Evolutionary conservation across 2,329 filamentous ascomycete genomes (phyloP), one percentile per base, ranked within the genome.

Genomic region (Fonsecaea multimorphosa): DNA sequence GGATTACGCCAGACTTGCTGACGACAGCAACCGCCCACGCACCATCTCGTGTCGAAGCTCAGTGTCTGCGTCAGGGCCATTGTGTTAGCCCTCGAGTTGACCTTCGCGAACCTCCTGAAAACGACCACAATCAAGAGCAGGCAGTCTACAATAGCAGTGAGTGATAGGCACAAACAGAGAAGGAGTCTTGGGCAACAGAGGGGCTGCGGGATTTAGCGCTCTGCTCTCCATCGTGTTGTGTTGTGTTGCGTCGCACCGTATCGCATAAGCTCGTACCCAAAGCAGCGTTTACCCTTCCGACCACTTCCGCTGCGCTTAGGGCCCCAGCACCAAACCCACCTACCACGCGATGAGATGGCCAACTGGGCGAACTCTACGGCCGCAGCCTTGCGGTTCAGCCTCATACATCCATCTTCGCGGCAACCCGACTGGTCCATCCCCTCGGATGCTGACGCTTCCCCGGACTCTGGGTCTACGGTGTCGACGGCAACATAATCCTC

Each of bases 361-460:
- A 51, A 59, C 58, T 19, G 44, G 51, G 24, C 24, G n/a, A 2
- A 29, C 29, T 38, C 34, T 63, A 60, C 58, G 38, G 57, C 58
- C 53, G 38, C 60, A 59, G 61, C 67, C 67, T 68, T 64, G 58
- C 60, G 9, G 6, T 7, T 53, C 56, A 61, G 65, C 53, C 61
- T 29, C 14, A 38, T 52, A 22, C 34, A 14, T 29, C 4, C 54
- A 54, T 27, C 3, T 51, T 44, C 36, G 22, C 38, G 49, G 32
- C 5, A 38, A 49, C 29, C 49, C 32, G 29, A 40, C 29, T 46
- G 38, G 59, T 40, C 34, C 34, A 12, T 46, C 29, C 12, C 7
- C 19, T 24, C 34, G 14, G n/a, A 22, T 32, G 59, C 59, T 66
- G 59, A 63, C 61, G 32, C 27, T 63, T 61, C 57, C 66, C 66